Evolutionary conservation across 2,329 filamentous ascomycete genomes (phyloP), one percentile per base, ranked within the genome.

Genomic region (Colletotrichum spaethianum): DNA sequence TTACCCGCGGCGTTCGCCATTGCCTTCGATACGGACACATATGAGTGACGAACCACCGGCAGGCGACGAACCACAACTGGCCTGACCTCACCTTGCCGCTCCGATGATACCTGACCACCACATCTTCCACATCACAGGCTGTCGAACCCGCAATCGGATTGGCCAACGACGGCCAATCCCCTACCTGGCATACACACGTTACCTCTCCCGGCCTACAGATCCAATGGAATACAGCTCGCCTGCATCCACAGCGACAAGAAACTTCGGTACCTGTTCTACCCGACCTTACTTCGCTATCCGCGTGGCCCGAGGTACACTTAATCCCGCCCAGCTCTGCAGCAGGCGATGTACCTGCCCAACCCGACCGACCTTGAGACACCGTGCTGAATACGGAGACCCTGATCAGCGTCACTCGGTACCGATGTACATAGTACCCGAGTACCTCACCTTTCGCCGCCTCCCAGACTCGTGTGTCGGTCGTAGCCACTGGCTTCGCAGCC

Each of bases 21-120:
- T 26, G 1, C n/a, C 48, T n/a, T 52, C 33, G 18, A 20, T 57
- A 53, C 20, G 50, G 28, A 46, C 26, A 64, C 44, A 33, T n/a
- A 46, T 28, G 53, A 56, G 53, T 68, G 50, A 48, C 55, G 31
- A 62, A 44, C 56, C 26, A 8, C 38, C 6, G 53, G 26, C 33
- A 23, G 33, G n/a, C n/a, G 26, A n/a, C 40, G 38, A 18, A 26
- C 42, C 26, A 44, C 56, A n/a, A 9, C 56, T 55, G 44, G 46
- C 44, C 67, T 70, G 63, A 68, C 68, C 68, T 68, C 69, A 71
- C 36, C 69, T 61, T 46, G 56, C 57, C 57, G 65, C 69, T 53
- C 28, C 68, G 31, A 62, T 67, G 56, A 23, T 44, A 68, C 63
- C 57, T 60, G 33, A 14, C 56, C 20, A 55, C 20, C 56, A 16